Evolutionary conservation across 1,284 basidiomycete species (phyloP), one percentile per base, ranked within the genome.

Genomic region (Caloboletus inedulis): DNA sequence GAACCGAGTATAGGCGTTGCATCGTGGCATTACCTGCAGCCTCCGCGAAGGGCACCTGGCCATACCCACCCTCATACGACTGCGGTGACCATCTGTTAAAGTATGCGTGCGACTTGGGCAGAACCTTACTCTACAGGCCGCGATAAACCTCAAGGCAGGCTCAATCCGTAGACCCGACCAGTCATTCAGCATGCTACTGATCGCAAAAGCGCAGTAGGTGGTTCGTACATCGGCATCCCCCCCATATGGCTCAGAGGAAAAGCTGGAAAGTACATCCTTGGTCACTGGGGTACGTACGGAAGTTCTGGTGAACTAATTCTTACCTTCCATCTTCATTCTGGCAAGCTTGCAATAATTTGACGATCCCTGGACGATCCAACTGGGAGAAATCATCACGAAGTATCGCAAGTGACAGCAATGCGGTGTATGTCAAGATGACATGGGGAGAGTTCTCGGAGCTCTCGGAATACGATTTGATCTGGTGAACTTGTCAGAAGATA

Each of bases 61-160:
- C 91, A 63, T 92, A 98, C 0, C 91, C 94, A 21, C 94, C 94
- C 76, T 98, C 95, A 66, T 93, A 93, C 10, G 87, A 87, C 92
- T 97, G 65, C 7, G 16, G 27, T 42, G 33, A 25, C 18, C 14
- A 36, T 51, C 23, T 27, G 29, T 62, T 27, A 57, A 37, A 18
- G 16, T 31, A 23, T 4, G 12, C 3, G 21, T 7, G 23, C 1
- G 29, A 53, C 13, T 41, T 40, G 40, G 19, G 25, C 19, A 31
- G 16, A 39, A 43, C 23, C 49, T 33, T 64, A 94, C 92, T 66
- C 84, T 76, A 67, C 93, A 94, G 13, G 74, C 69, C 14, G 73
- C 68, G 36, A 96, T 77, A 62, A 87, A 96, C 2, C 59, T 62
- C 9, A 88, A 60, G 0, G 90, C 86, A 13, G 68, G 70, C 7